phyloP scores from a whole-genome alignment of 352 stramenopile species.

The Globisporangium lucens region DNA sequence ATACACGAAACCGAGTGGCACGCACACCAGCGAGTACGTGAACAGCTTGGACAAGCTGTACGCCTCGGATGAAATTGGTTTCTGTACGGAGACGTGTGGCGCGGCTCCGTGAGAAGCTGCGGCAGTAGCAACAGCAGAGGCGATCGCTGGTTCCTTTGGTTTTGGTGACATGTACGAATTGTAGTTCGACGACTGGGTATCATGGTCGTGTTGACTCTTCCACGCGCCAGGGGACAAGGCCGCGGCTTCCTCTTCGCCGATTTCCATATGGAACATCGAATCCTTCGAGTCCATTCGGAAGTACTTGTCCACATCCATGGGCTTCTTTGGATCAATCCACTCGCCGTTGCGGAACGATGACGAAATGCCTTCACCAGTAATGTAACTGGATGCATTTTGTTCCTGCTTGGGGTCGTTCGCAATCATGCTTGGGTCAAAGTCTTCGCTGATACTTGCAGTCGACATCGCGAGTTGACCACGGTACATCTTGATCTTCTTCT shows the following conservation, averaged over 20 bases:
- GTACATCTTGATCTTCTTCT: constrained; percentile 74
- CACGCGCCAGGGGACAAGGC: constrained; percentile 1
- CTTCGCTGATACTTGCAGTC: constrained; percentile 39
- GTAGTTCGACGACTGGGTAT: constrained; percentile 34
- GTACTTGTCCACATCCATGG: constrained; percentile 41
- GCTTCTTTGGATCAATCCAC: constrained; percentile 20
- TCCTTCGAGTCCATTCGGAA: constrained; percentile 58
- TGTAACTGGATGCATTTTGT: constrained; percentile 22
- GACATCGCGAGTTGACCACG: constrained; percentile 35
- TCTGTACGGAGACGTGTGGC: constrained; percentile 1
- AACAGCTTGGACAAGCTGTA: constrained; percentile 67
- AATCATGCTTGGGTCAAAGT: constrained; percentile 14
- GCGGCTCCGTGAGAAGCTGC: not conserved
- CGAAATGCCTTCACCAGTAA: constrained; percentile 33
- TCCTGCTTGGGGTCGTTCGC: constrained; percentile 10
- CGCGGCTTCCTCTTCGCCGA: constrained; percentile 22
- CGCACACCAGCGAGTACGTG: constrained; percentile 52
- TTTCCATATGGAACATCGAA: constrained; percentile 42
- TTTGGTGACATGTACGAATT: constrained; percentile 57
- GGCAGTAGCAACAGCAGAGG: not conserved
- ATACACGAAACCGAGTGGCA: constrained; percentile 54
- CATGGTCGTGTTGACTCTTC: constrained; percentile 25
- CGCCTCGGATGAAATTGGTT: constrained; percentile 17
- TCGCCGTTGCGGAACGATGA: constrained; percentile 30
- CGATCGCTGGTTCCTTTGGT: constrained; percentile 23